These are phyloP conservation scores for Rhizopogon vinicolor DNA, from an alignment of 768 basidiomycete species.

Conservation along the genomic window DNA sequence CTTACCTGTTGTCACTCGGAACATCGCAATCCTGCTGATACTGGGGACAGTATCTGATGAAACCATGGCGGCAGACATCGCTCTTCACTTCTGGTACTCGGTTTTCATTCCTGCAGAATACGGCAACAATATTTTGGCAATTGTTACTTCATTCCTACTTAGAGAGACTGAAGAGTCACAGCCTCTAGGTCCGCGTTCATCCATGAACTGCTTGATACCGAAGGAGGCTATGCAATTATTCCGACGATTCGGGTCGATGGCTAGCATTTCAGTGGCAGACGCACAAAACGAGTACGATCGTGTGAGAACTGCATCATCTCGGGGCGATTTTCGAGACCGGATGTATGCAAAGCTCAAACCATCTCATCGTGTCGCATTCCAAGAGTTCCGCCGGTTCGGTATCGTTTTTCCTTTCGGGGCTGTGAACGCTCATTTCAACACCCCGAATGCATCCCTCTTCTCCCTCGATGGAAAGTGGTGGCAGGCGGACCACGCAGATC, in stretches of 20 bases:
- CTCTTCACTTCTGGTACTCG: slow-evolving; percentile 48
- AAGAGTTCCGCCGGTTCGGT: slow-evolving; percentile 35
- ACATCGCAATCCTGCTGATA: slow-evolving; percentile 38
- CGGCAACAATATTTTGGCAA: slow-evolving; percentile 11
- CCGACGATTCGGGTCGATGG: background rate
- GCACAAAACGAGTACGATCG: slow-evolving; percentile 29
- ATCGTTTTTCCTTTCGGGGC: slow-evolving; percentile 48
- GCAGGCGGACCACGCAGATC: slow-evolving; percentile 34
- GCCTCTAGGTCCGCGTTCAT: slow-evolving; percentile 11
- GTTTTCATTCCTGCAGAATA: slow-evolving; percentile 34
- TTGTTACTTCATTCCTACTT: slow-evolving; percentile 15
- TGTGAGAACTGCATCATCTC: slow-evolving; percentile 30
- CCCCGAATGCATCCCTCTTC: slow-evolving; percentile 43
- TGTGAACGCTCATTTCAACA: slow-evolving; percentile 33
- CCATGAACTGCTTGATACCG: slow-evolving; percentile 11
- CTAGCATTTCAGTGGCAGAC: background rate
- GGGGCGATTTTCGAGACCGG: slow-evolving; percentile 38
- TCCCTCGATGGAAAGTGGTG: slow-evolving; percentile 42
- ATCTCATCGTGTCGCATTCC: slow-evolving; percentile 39
- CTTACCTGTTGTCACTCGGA: slow-evolving; percentile 30
- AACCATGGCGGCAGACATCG: slow-evolving; percentile 34
- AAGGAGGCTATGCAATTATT: background rate
- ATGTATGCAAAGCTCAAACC: slow-evolving; percentile 35
- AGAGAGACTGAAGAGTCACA: background rate
- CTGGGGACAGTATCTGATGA: slow-evolving; percentile 30